A percentile compares a stretch with the other conserved stretches of the same genome.
These are phyloP conservation scores for Spinacia oleracea DNA, from an alignment of 179 eudicot species.

Conservation along the genomic window DNA sequence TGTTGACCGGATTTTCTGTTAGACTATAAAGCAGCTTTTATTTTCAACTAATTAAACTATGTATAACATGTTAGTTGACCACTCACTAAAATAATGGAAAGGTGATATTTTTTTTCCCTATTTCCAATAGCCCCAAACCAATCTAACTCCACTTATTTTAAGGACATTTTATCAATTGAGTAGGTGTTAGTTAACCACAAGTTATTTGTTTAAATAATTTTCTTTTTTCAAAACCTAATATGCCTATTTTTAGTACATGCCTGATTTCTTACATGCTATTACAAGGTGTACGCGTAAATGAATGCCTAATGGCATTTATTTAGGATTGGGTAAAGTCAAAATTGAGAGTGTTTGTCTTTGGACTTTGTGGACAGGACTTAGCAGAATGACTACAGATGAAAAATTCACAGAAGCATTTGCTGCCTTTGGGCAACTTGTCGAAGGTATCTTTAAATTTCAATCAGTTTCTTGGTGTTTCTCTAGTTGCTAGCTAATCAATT, in stretches of 20 bases:
- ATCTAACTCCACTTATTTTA: neutral
- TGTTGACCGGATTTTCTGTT: neutral
- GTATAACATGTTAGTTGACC: no score
- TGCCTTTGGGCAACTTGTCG: conserved; percentile 68
- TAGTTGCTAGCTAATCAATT: neutral
- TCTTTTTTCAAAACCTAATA: neutral
- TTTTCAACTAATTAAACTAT: no score
- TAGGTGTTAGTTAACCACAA: neutral
- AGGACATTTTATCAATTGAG: neutral
- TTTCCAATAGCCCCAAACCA: neutral
- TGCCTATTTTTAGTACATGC: neutral
- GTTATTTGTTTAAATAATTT: no score
- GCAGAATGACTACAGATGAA: conserved; percentile 79
- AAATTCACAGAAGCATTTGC: conserved; percentile 75
- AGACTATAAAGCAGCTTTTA: neutral
- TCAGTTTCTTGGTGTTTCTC: neutral
- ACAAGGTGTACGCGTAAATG: no score
- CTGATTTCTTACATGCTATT: no score
- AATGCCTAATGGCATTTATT: no score
- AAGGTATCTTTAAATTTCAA: conserved; percentile 45
- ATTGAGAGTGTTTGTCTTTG: neutral
- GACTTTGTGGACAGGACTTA: conserved; percentile 57
- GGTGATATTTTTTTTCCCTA: neutral
- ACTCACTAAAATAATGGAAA: no score
- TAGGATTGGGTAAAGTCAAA: neutral